These are phyloP conservation scores for Echites panduratus DNA, from an alignment of 257 asterid species.

Conservation along the genomic window DNA sequence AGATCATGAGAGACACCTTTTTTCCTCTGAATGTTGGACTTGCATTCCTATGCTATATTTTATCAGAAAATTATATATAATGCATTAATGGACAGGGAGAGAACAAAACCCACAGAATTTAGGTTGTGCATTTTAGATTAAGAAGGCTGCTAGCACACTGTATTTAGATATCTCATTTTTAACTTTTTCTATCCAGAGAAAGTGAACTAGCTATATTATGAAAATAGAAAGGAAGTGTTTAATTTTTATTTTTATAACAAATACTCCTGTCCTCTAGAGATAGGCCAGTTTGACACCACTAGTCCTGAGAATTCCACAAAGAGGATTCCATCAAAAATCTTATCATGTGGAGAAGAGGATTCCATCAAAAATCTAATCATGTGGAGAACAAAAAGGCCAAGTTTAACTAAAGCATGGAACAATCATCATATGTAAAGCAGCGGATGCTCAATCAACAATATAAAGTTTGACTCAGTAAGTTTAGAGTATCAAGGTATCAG, in stretches of 20 bases:
- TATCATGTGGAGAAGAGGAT: background rate
- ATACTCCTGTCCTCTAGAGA: background rate
- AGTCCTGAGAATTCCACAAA: background rate
- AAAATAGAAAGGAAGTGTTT: background rate
- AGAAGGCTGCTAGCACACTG: background rate
- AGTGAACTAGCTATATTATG: background rate
- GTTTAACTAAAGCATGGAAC: background rate
- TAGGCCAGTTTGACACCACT: background rate
- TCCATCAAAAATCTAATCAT: background rate
- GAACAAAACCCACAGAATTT: background rate
- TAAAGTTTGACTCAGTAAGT: background rate
- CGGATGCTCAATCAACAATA: background rate
- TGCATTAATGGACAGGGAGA: background rate
- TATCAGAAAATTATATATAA: background rate
- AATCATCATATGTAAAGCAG: background rate
- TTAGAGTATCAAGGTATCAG: background rate
- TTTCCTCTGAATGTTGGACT: too few species aligned
- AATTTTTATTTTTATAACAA: background rate
- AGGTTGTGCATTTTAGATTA: background rate
- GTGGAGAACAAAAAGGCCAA: background rate
- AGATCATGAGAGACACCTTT: background rate
- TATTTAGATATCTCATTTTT: background rate
- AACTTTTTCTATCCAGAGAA: background rate
- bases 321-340: background rate
- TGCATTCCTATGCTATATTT: background rate